Evolutionary conservation across 2,329 filamentous ascomycete genomes (phyloP), one percentile per base, ranked within the genome.

Genomic region (Mariannaea elegans): DNA sequence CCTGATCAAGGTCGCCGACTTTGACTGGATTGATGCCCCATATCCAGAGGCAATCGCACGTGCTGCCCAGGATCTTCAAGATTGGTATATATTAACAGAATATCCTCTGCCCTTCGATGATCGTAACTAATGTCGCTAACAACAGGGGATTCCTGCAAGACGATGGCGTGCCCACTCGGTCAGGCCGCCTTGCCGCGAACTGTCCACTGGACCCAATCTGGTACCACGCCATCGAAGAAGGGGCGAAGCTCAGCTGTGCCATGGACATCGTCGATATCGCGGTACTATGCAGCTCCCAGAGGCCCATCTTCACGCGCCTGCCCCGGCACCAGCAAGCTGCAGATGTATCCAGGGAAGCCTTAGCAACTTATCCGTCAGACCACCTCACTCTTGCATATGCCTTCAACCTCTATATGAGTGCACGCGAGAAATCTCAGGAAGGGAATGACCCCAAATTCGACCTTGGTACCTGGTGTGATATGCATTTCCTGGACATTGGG

Each of bases 31-130:
- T 14, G 56, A 61, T 32, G 32, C 57, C 7, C 61, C 57, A 21
- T 46, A 65, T 44, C 57, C 61, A 24, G 61, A 65, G 47, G 47
- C 46, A 14, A 47, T 56, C 45, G 10, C 47, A 14, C 56, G 63
- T 44, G 63, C 54, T 49, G 42, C 42, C 21, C 50, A 62, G 52
- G 59, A 62, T 44, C 55, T 62, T 54, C 56, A n/a, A 36, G 52
- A 56, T 32, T 56, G 45, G 61, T 59, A 50, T 29, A 56, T 27
- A 42, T 10, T 3, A 42, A 49, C 3, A 4, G 24, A 9, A 27
- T 27, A 6, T 19, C 12, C n/a, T 46, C 4, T 13, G 16, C 7
- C 29, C 36, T 19, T 14, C 16, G 31, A 32, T 7, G 23, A 31
- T 32, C 19, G 23, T 56, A 27, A 21, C 42, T 48, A 18, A 56